phyloP scores from a whole-genome alignment of 768 basidiomycete genomes.

The Cystofilobasidium bisporidii region DNA sequence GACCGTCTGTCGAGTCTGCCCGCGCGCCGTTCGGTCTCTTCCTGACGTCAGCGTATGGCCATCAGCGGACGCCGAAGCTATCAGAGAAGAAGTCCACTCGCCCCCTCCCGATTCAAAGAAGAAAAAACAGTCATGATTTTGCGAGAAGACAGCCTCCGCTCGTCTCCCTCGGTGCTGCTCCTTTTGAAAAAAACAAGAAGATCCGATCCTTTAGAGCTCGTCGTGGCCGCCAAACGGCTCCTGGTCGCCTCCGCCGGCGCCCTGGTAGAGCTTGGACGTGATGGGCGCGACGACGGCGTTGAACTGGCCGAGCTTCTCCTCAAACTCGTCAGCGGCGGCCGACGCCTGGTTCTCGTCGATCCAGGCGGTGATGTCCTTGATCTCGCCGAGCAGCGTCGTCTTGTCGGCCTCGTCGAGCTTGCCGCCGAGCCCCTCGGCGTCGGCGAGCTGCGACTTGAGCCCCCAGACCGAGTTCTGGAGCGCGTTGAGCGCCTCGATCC shows the following conservation, averaged over 20 bases:
- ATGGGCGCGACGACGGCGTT: slow-evolving; percentile 72
- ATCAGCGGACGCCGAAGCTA: no score
- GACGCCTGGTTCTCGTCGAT: slow-evolving; percentile 69
- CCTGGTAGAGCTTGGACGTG: slow-evolving; percentile 65
- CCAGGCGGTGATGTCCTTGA: slow-evolving; percentile 89
- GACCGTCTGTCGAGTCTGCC: no score
- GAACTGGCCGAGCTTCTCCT: slow-evolving; percentile 70
- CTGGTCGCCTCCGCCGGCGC: slow-evolving; percentile 34
- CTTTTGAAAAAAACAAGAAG: no score
- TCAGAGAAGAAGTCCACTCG: no score
- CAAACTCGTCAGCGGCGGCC: slow-evolving; percentile 75
- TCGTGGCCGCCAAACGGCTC: slow-evolving; percentile 32
- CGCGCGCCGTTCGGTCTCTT: no score
- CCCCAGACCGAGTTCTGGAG: slow-evolving; percentile 53
- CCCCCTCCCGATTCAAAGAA: no score
- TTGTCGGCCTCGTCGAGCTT: slow-evolving; percentile 47
- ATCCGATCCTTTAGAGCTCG: slow-evolving; percentile 30
- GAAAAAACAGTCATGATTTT: no score
- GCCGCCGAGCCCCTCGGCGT: slow-evolving; percentile 81
- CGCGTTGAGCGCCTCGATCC: slow-evolving; percentile 42
- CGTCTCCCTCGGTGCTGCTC: no score
- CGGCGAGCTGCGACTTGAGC: slow-evolving; percentile 74
- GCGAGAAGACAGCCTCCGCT: no score
- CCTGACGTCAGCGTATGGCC: no score
- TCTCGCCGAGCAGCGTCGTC: slow-evolving; percentile 55